Percentiles rank a stretch among this genome's conserved stretches.
These are phyloP conservation scores for Aspergillus funiculosus DNA, from an alignment of 495 filamentous ascomycete genomes.

Conservation along the genomic window DNA sequence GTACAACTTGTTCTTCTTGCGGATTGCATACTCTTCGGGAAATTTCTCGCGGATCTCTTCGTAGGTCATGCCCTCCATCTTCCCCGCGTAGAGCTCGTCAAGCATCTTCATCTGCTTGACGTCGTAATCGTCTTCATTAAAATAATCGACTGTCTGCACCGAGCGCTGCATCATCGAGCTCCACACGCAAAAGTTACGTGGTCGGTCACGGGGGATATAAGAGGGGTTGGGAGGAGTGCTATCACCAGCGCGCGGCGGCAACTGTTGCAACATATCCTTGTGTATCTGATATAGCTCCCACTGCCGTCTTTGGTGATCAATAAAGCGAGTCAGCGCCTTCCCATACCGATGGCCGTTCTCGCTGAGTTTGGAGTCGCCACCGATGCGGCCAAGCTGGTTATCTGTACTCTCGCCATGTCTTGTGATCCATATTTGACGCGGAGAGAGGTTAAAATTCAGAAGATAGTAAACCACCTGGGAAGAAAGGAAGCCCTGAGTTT, in stretches of 20 bases:
- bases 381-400: constrained; percentile 73
- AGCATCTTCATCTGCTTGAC: constrained; percentile 98
- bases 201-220: constrained; percentile 48
- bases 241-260: constrained; percentile 82
- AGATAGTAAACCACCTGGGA: constrained; percentile 88
- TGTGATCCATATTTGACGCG: constrained; percentile 96
- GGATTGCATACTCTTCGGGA: constrained; percentile 69
- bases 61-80: constrained; percentile 92
- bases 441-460: constrained; percentile 91
- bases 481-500: constrained; percentile 84
- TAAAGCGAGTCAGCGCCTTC: constrained; percentile 65
- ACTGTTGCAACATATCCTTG: constrained; percentile 60
- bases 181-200: constrained; percentile 97
- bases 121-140: constrained; percentile 96
- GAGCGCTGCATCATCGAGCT: constrained; percentile 91
- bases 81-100: constrained; percentile 88
- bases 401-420: constrained; percentile 83
- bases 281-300: constrained; percentile 75
- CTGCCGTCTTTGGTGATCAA: constrained; percentile 63
- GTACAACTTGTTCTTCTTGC: constrained; percentile 74
- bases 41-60: constrained; percentile 71
- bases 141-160: constrained; percentile 76
- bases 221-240: constrained; percentile 92
- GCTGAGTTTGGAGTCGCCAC: constrained; percentile 77
- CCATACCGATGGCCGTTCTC: constrained; percentile 69